Percentiles rank a stretch among this genome's conserved stretches.
Evolutionary conservation across 371 early-diverging fungal genomes (phyloP).

Genomic region (Actinomortierella wolfii): DNA sequence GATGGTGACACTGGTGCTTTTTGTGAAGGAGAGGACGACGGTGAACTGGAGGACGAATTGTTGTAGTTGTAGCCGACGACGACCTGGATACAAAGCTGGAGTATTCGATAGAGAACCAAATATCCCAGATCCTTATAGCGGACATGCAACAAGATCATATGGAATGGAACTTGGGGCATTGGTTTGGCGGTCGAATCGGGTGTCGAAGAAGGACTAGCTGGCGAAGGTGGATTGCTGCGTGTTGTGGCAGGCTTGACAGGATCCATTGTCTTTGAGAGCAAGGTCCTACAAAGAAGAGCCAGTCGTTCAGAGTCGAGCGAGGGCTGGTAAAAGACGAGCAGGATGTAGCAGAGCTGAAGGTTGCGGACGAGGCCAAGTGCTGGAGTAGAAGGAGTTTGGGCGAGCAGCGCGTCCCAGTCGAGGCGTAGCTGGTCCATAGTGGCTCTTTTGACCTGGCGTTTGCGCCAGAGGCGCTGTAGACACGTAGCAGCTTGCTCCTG

Average conservation of each 20-base stretch:
- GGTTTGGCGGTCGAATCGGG: slow-evolving; percentile 9
- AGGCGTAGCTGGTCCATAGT: slow-evolving; percentile 16
- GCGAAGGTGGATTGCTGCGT: slow-evolving; percentile 9
- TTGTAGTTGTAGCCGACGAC: slow-evolving; percentile 9
- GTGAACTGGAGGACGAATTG: too few species aligned
- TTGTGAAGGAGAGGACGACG: too few species aligned
- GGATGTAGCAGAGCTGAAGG: slow-evolving; percentile 20
- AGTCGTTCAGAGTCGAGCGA: slow-evolving; percentile 13
- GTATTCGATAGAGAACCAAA: slow-evolving; percentile 6
- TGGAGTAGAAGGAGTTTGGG: slow-evolving; percentile 14
- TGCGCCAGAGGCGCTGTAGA: slow-evolving; percentile 25
- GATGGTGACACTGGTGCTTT: too few species aligned
- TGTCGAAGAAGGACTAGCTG: background rate
- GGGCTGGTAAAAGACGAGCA: slow-evolving; percentile 24
- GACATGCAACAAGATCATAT: slow-evolving; percentile 36
- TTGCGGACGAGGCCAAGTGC: slow-evolving; percentile 31
- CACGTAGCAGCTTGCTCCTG: slow-evolving; percentile 17
- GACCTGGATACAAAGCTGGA: slow-evolving; percentile 17
- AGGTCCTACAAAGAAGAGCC: slow-evolving; percentile 25
- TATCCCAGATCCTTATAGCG: slow-evolving; percentile 19
- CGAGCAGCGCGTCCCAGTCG: slow-evolving; percentile 31
- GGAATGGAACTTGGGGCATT: slow-evolving; percentile 34
- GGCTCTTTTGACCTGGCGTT: background rate
- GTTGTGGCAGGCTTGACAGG: slow-evolving; percentile 5
- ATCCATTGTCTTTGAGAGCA: slow-evolving; percentile 29